Base-by-base conservation (phyloP, 306 rosid genomes). In the Cucumis cinereus region DNA sequence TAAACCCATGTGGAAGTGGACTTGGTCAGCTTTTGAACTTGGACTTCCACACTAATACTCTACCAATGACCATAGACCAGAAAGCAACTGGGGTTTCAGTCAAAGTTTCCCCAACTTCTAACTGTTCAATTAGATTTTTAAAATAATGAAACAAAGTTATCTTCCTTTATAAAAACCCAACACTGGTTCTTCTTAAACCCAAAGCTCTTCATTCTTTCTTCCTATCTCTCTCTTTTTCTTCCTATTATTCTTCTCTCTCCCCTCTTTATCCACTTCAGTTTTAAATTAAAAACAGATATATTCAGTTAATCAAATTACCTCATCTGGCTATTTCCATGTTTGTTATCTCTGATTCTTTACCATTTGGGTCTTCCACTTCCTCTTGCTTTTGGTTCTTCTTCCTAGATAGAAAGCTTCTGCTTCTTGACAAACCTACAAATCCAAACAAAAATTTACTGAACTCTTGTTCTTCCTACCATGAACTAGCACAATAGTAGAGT, bases 21-120 rank as follows among this genome's bases (percentile, higher is more conserved):
- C 62, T 55, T 54, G 77, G 77, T 74, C 77, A 74, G 77, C 63
- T n/a, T 74, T 74, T 33, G 64, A 55, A 53, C 77, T 33, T 74
- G 52, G 64, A 53, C 77, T 74, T 74, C 52, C 77, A 30, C 77
- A 53, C 64, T 54, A 59, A 72, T 72, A 47, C 76, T 47, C 15
- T n/a, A 17, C 35, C 61, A 52, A 73, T 33, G 77, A 73, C 77
- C 63, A 53, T 35, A 54, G 77, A 74, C 66, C 66, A 74, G 64
- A 74, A 33, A 74, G 59, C 40, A 74, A 54, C 52, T 35, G 12
- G 20, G 55, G 55, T 53, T 20, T 54, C 76, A 74, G 77, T 74
- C 77, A 74, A 74, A 74, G 64, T 54, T 36, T 55, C 30, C 66
- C 66, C 52, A 49, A 50, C 35, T 74, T 55, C 66, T 33, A 53